phyloP scores from a whole-genome alignment of 2,329 filamentous ascomycete species.

The Microdochium trichocladiopsis region DNA sequence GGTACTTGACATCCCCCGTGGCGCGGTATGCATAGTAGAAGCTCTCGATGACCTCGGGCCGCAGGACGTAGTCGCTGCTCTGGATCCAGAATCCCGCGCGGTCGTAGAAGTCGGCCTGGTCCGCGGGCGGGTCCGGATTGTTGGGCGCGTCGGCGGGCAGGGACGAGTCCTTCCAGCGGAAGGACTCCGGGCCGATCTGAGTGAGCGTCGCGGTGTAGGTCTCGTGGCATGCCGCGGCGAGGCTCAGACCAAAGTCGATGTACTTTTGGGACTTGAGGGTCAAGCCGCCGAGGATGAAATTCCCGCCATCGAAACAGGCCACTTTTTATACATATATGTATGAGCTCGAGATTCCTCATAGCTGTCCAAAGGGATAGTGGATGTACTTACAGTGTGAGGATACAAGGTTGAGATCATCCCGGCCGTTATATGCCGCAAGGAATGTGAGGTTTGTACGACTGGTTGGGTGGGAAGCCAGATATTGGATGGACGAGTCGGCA shows the following conservation, averaged over 20 bases:
- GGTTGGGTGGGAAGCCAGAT: slow-evolving; percentile 63
- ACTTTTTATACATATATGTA: slow-evolving; percentile 43
- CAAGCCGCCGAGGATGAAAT: slow-evolving; percentile 74
- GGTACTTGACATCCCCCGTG: slow-evolving; percentile 68
- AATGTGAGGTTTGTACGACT: slow-evolving; percentile 67
- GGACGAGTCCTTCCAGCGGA: slow-evolving; percentile 49
- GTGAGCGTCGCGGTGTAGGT: slow-evolving; percentile 65
- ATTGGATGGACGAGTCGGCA: slow-evolving; percentile 66
- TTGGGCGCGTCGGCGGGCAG: slow-evolving; percentile 24
- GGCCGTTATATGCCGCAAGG: slow-evolving; percentile 48
- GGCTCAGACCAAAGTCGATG: slow-evolving; percentile 63
- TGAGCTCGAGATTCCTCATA: not conserved
- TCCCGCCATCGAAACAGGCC: slow-evolving; percentile 79
- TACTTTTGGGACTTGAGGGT: slow-evolving; percentile 60
- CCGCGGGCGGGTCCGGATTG: slow-evolving; percentile 33
- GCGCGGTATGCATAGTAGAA: slow-evolving; percentile 83
- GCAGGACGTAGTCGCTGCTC: slow-evolving; percentile 54
- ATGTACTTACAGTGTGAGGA: slow-evolving; percentile 41
- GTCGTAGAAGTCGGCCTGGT: slow-evolving; percentile 53
- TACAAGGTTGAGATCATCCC: slow-evolving; percentile 27
- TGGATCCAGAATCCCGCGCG: slow-evolving; percentile 66
- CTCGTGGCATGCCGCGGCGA: slow-evolving; percentile 66
- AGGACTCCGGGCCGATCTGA: slow-evolving; percentile 69
- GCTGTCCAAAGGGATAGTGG: not conserved
- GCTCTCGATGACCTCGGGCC: slow-evolving; percentile 77